phyloP scores from a whole-genome alignment of 495 filamentous ascomycete genomes.

The Neurospora intermedia region DNA sequence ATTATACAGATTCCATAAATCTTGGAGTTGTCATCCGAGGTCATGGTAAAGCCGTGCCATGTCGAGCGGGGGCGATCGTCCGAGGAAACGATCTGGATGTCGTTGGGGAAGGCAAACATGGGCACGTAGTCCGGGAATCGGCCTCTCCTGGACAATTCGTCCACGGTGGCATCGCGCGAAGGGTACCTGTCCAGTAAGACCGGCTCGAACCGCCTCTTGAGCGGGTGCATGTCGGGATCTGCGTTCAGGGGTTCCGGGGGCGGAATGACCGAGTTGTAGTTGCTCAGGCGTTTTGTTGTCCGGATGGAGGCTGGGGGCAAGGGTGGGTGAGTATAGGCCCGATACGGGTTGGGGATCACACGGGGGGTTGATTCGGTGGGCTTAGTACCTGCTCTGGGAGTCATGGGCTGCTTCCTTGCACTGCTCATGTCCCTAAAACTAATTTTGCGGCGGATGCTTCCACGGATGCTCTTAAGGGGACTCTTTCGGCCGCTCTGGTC shows the following conservation, averaged over 20 bases:
- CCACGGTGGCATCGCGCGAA: constrained; percentile 61
- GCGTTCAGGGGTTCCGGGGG: constrained; percentile 80
- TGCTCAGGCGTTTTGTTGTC: constrained; percentile 81
- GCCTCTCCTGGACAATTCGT: constrained; percentile 70
- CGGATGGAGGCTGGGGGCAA: constrained; percentile 64
- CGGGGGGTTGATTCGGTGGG: constrained; percentile 11
- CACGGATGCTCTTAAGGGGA: constrained; percentile 45
- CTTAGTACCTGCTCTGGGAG: constrained; percentile 59
- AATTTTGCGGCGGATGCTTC: constrained; percentile 76
- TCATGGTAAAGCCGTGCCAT: constrained; percentile 99
- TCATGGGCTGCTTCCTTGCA: constrained; percentile 75
- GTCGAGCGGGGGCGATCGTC: constrained; percentile 88
- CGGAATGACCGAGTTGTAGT: constrained; percentile 97
- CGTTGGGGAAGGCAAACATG: constrained; percentile 98
- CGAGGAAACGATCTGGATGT: constrained; percentile 90
- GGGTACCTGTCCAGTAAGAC: constrained; percentile 91
- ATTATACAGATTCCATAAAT: constrained; percentile 87
- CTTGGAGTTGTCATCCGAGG: constrained; percentile 78
- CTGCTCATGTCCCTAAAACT: constrained; percentile 91
- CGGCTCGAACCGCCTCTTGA: constrained; percentile 89
- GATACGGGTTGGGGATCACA: neutral
- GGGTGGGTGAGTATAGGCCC: constrained; percentile 10
- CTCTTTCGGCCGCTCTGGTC: constrained; percentile 35
- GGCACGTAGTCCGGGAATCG: constrained; percentile 94
- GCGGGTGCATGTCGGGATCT: constrained; percentile 87